phyloP scores from a whole-genome alignment of 352 stramenopile species.

The Phytophthora nicotianae region DNA sequence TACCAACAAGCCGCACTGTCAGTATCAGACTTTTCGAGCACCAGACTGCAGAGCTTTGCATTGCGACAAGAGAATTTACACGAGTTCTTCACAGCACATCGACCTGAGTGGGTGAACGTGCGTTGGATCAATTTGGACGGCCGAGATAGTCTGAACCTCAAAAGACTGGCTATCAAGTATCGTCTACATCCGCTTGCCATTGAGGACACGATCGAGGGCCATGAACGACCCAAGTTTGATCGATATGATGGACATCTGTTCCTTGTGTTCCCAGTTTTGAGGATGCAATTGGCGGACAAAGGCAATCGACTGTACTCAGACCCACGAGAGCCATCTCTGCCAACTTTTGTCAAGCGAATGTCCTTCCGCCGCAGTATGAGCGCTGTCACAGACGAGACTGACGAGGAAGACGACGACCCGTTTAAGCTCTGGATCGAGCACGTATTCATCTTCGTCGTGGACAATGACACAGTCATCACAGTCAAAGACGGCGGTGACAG shows the following conservation, averaged over 20 bases:
- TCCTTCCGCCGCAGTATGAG: constrained; percentile 31
- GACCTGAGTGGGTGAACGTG: constrained; percentile 80
- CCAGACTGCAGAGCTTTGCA: constrained; percentile 69
- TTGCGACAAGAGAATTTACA: constrained; percentile 56
- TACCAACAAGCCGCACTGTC: constrained; percentile 67
- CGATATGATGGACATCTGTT: constrained; percentile 86
- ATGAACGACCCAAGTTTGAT: constrained; percentile 88
- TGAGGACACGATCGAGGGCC: constrained; percentile 88
- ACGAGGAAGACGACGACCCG: constrained; percentile 58
- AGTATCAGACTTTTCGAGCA: constrained; percentile 82
- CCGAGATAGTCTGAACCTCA: constrained; percentile 82
- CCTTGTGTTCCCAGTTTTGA: constrained; percentile 81
- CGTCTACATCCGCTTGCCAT: constrained; percentile 83
- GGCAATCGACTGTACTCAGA: constrained; percentile 28
- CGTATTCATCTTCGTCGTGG: constrained; percentile 83
- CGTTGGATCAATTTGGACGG: constrained; percentile 90
- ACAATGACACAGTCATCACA: constrained; percentile 85
- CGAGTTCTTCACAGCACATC: constrained; percentile 76
- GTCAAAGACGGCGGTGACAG: constrained; percentile 74
- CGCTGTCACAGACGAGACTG: constrained; percentile 18
- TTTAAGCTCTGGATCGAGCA: constrained; percentile 85
- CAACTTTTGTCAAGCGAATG: constrained; percentile 46
- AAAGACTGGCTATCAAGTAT: constrained; percentile 89
- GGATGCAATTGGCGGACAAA: constrained; percentile 66
- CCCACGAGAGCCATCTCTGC: constrained; percentile 25